Evolutionary conservation across 768 basidiomycete genomes (phyloP).

Genomic region (Lactifluus rugatus): DNA sequence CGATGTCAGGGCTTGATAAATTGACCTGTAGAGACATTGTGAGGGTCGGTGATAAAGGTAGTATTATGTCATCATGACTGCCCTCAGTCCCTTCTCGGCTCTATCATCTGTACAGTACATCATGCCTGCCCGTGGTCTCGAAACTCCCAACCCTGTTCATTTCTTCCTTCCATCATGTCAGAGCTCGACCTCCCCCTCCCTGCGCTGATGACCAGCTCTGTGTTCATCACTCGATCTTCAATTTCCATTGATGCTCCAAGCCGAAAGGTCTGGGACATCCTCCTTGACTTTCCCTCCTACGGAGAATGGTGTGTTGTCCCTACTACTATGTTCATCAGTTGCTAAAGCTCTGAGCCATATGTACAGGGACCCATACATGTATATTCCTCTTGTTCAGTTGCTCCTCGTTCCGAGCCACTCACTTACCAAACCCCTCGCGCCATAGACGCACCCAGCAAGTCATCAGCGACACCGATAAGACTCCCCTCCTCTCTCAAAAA

Average conservation of each 20-base stretch:
- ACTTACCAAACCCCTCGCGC: neutral
- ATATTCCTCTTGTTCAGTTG: neutral
- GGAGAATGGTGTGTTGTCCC: neutral
- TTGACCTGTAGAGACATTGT: slow-evolving; percentile 74
- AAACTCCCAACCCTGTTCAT: no score
- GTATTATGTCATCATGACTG: neutral
- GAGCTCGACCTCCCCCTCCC: neutral
- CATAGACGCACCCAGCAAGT: slow-evolving; percentile 2
- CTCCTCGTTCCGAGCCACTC: no score
- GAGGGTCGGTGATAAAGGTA: no score
- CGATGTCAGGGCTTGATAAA: slow-evolving; percentile 62
- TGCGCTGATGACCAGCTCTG: neutral
- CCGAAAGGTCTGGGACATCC: slow-evolving; percentile 5
- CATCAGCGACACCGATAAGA: slow-evolving; percentile 1
- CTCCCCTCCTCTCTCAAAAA: neutral
- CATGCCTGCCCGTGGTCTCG: no score
- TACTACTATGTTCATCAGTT: neutral
- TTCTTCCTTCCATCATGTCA: neutral
- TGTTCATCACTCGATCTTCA: slow-evolving; percentile 5
- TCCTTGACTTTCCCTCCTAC: slow-evolving; percentile 11
- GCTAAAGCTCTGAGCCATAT: neutral
- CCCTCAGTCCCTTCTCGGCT: neutral
- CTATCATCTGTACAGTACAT: neutral
- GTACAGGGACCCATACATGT: slow-evolving; percentile 13
- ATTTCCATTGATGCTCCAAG: slow-evolving; percentile 4